Evolutionary conservation across 768 basidiomycete genomes (phyloP).

Genomic region (Panaeolus cyanescens): DNA sequence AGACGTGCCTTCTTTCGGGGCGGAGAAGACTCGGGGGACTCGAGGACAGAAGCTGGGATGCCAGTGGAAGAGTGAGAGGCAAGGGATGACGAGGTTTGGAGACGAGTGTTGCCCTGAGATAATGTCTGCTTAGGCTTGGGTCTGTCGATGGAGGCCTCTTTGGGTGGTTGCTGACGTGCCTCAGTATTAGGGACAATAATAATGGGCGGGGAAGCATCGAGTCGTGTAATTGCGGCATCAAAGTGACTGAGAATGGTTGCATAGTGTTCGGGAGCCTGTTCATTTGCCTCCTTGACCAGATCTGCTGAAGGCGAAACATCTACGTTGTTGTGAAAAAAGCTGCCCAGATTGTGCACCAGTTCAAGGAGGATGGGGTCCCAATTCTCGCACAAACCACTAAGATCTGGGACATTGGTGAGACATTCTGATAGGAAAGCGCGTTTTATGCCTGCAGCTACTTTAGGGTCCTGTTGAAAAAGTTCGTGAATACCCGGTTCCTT

Average conservation of each 20-base stretch:
- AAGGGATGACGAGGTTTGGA: too few species aligned
- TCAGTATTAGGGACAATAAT: too few species aligned
- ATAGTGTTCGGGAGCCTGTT: background rate
- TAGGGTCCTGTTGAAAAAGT: background rate
- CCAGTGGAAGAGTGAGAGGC: too few species aligned
- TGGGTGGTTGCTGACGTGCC: background rate
- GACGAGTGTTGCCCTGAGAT: too few species aligned
- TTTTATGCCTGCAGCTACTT: too few species aligned
- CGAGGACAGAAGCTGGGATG: too few species aligned
- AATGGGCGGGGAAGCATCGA: background rate
- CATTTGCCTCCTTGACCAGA: background rate
- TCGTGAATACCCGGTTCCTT: background rate
- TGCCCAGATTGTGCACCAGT: background rate
- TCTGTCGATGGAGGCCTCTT: background rate
- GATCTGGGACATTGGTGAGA: too few species aligned
- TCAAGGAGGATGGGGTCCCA: background rate
- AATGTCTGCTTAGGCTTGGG: too few species aligned
- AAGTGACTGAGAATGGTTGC: background rate
- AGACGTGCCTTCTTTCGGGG: too few species aligned
- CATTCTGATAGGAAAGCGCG: too few species aligned
- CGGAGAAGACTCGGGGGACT: too few species aligned
- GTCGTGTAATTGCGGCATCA: background rate
- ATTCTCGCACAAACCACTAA: too few species aligned
- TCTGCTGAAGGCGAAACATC: background rate
- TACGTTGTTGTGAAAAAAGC: background rate